Evolutionary conservation across 2,329 filamentous ascomycete species (phyloP).

Genomic region (Fusarium tricinctum): DNA sequence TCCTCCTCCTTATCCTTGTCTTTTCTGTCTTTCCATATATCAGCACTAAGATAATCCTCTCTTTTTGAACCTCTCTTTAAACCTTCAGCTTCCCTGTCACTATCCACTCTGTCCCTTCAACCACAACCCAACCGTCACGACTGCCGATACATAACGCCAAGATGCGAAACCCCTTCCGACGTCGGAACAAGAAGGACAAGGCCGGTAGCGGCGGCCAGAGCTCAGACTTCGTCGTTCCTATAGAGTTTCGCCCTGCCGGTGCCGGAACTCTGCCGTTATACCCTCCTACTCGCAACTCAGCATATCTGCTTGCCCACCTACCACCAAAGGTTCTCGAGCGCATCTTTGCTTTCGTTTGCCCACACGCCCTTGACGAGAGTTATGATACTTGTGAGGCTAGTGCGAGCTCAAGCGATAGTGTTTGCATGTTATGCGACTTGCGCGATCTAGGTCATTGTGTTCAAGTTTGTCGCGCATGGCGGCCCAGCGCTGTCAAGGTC

Average conservation of each 20-base stretch:
- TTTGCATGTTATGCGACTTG: constrained; percentile 94
- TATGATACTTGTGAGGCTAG: constrained; percentile 89
- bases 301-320: constrained; percentile 65
- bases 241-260: constrained; percentile 50
- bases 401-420: constrained; percentile 73
- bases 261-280: constrained; percentile 49
- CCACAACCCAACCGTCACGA: constrained; percentile 10
- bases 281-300: constrained; percentile 59
- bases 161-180: constrained; percentile 57
- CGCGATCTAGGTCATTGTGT: constrained; percentile 87
- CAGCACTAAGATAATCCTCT: not conserved
- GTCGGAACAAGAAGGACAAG: constrained; percentile 56
- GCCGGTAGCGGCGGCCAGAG: constrained; percentile 45
- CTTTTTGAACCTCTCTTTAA: constrained; percentile 9
- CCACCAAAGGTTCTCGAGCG: constrained; percentile 78
- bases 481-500: constrained; percentile 62
- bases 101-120: constrained; percentile 21
- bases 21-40: constrained; percentile 11
- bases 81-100: constrained; percentile 7
- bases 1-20: constrained; percentile 12
- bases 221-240: constrained; percentile 47
- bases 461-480: constrained; percentile 81
- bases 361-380: constrained; percentile 81
- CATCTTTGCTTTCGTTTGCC: constrained; percentile 87
- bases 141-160: constrained; percentile 30